Conservation (phyloP, 2,329 filamentous ascomycete species). For the Fusarium ambrosium region DNA sequence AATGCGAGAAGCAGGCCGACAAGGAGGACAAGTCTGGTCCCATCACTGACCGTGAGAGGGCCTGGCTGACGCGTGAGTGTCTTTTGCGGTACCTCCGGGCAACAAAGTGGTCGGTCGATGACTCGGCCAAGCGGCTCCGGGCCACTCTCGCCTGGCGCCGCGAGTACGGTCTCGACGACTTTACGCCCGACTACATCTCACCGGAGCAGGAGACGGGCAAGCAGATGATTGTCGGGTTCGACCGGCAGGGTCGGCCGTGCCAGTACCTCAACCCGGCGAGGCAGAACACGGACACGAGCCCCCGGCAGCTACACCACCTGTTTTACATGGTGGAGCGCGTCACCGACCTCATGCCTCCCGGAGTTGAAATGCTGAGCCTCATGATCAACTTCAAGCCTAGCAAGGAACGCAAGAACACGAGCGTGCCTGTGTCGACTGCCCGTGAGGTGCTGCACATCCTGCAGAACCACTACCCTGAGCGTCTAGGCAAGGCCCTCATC, state of each 20-base stretch:
- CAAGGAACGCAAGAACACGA: conserved; percentile 78
- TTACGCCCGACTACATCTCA: conserved; percentile 89
- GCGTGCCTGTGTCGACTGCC: conserved; percentile 80
- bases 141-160: conserved; percentile 89
- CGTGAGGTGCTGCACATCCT: conserved; percentile 90
- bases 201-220: conserved; percentile 98
- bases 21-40: conserved; percentile 71
- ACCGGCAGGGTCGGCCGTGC: conserved; percentile 87
- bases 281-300: conserved; percentile 91
- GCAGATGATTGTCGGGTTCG: conserved; percentile 89
- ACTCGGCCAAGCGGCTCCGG: conserved; percentile 83
- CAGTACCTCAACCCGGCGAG: conserved; percentile 90
- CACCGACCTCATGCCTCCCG: conserved; percentile 87
- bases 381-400: conserved; percentile 92
- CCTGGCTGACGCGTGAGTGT: conserved; percentile 94
- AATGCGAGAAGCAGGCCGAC: conserved; percentile 59
- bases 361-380: conserved; percentile 87
- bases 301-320: conserved; percentile 91
- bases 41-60: conserved; percentile 82
- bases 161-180: conserved; percentile 85
- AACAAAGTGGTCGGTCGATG: conserved; percentile 86
- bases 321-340: conserved; percentile 96
- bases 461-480: conserved; percentile 95
- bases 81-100: conserved; percentile 93
- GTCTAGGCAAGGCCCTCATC: conserved; percentile 88